Evolutionary conservation across 495 filamentous ascomycete species (phyloP), one percentile per base, ranked within the genome.

Genomic region (Aspergillus olivimuriae): DNA sequence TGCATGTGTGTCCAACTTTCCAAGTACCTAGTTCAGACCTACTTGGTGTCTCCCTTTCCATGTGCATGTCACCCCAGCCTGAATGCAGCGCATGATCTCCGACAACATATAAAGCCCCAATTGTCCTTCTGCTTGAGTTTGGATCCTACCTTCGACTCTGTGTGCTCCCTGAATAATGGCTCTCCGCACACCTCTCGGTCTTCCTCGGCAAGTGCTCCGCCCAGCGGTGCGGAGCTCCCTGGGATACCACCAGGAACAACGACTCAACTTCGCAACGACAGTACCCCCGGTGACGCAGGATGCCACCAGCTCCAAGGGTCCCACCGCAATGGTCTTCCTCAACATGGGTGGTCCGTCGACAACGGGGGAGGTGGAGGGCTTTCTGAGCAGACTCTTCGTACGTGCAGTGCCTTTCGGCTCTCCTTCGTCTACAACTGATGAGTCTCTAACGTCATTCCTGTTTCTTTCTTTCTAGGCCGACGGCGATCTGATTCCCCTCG

Each of bases 271-370:
- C 39, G 84, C 86, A 15, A 87, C 81, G 21, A 74, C 80, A 20
- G 76, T 75, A 0, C 84, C 84, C 3, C 86, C 89, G 3, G 85
- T 88, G 4, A 87, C 82, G 4, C 84, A 89, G 56, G 71, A 84
- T 76, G 57, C 68, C 2, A 72, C 72, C 1, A 67, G 77, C 11
- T 73, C 78, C 0, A 78, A 81, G 58, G 81, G 81, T 1, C 81
- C 81, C 4, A 99, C 94, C 0, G 94, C 94, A 30, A 95, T 99
- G 78, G 91, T 99, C 4, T 95, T 99, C 49, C 76, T 99, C 63
- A 99, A 99, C 68, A 99, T 99, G 94, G 94, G 94, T 42, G 94
- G 94, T 8, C 94, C 94, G 5, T 88, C 88, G 11, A 95, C 85
- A 4, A 80, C 82, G 9, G 73, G 82, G 43, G 89, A 97, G 70